Base-by-base conservation (phyloP, 768 basidiomycete species). In the Leccinum arenicola region DNA sequence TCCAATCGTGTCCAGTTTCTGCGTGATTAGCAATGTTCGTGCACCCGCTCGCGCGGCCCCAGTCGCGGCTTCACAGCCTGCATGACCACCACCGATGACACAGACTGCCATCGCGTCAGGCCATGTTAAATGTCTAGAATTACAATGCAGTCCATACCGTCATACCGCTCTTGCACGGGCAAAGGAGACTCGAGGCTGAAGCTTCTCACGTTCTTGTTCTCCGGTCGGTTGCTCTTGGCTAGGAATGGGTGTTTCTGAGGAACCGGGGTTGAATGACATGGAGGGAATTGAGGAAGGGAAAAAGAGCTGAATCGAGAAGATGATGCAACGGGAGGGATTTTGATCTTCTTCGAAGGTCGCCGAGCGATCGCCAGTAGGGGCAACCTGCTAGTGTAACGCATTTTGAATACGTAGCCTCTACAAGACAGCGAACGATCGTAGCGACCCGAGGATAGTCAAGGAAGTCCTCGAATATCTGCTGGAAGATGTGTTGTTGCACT, bases 71-170 rank as follows among this genome's bases (percentile, higher is more conserved):
- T 96, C 94, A 66, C 91, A 93, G 1, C 94, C 94, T 31, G 94
- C 94, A 77, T 96, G 94, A 4, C 94, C 94, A 4, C 89, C 94
- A 27, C 94, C 94, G 64, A 96, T 91, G 31, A 96, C 80, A 65
- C 92, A 92, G 0, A 94, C 91, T 84, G 21, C 21, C 77, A 23
- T 23, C 23, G 0, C 17, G 71, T 80, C 52, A 75, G 75, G 62
- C 78, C 15, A 14, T 10, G 27, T 8, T 0, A 0, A 29, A 29
- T 38, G 5, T 58, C n/a, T 8, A 61, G 29, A 59, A n/a, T 43
- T 50, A 27, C 19, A 9, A 49, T 36, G 2, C 0, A 52, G 17
- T 9, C 61, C 62, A 50, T 56, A 72, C 71, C 71, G 52, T 74
- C 71, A 11, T 72, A 74, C 0, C 47, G 47, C 29, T 58, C 57